Percentiles rank a stretch among this genome's conserved stretches.
Conservation (phyloP, 768 basidiomycete species). For the Collybia sp. region DNA sequence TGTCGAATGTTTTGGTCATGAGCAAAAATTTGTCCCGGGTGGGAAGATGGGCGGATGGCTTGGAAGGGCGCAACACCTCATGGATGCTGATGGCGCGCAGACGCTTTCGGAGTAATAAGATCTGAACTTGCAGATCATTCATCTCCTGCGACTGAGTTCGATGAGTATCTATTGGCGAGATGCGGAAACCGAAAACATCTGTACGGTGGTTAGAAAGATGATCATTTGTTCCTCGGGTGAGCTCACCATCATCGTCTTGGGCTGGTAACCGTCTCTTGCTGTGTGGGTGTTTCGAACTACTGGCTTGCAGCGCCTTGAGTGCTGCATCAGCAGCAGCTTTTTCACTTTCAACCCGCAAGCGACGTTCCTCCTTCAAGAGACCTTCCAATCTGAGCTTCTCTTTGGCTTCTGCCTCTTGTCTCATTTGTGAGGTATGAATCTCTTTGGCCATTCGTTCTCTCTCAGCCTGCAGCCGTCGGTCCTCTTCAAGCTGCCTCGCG, state of each 20-base stretch:
- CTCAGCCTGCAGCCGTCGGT: constrained; percentile 7
- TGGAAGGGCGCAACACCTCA: constrained; percentile 41
- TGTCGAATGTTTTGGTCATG: constrained; percentile 41
- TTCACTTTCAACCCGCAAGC: constrained; percentile 11
- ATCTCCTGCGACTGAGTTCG: constrained; percentile 32
- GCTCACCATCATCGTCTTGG: constrained; percentile 3
- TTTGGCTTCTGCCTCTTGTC: no score
- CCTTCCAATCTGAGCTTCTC: no score
- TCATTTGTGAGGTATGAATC: not conserved
- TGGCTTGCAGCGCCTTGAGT: no score
- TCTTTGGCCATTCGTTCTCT: constrained; percentile 9
- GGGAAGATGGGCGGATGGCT: constrained; percentile 44
- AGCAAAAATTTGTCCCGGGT: constrained; percentile 39
- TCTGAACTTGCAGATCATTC: constrained; percentile 39
- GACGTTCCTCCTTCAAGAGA: constrained; percentile 7
- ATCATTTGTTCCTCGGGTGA: no score
- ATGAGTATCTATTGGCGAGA: constrained; percentile 24
- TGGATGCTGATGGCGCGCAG: constrained; percentile 60
- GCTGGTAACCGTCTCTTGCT: not conserved
- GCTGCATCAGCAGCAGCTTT: constrained; percentile 8
- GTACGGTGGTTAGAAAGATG: no score
- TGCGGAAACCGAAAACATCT: constrained; percentile 58
- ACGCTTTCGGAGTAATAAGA: constrained; percentile 52
- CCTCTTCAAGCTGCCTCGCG: constrained; percentile 11
- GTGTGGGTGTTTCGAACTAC: not conserved